Conservation (phyloP, 129 eudicot species). For the Centrapalus pauciflorus region DNA sequence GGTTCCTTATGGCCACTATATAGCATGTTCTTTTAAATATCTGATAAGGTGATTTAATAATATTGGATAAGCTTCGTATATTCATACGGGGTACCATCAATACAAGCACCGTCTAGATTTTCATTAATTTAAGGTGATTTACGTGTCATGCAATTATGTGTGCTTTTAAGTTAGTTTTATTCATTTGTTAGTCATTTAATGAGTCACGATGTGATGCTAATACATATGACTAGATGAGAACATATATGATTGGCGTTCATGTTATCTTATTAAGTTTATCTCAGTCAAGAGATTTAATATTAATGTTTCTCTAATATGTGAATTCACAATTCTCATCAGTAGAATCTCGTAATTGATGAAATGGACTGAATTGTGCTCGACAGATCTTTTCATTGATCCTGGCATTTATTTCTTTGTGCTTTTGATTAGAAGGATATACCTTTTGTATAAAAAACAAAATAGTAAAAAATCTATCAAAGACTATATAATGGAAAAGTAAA, state of each 20-base stretch:
- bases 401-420: neutral
- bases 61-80: neutral
- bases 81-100: neutral
- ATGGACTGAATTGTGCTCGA: neutral
- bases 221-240: neutral
- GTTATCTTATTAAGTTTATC: neutral
- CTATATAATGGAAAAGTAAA: no score
- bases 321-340: neutral
- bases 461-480: no score
- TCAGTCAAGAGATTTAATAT: neutral
- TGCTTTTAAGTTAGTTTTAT: conserved; percentile 7
- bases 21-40: neutral
- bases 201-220: conserved; percentile 2
- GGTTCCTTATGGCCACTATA: neutral
- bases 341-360: neutral
- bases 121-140: neutral
- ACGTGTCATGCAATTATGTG: neutral
- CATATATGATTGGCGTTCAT: neutral
- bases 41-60: neutral
- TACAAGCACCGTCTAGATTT: neutral
- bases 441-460: neutral
- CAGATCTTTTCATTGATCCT: neutral
- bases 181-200: neutral
- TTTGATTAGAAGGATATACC: neutral
- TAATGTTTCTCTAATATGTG: no score